Base-by-base conservation (phyloP, 2,329 filamentous ascomycete genomes). In the Aspergillaceae sp. region DNA sequence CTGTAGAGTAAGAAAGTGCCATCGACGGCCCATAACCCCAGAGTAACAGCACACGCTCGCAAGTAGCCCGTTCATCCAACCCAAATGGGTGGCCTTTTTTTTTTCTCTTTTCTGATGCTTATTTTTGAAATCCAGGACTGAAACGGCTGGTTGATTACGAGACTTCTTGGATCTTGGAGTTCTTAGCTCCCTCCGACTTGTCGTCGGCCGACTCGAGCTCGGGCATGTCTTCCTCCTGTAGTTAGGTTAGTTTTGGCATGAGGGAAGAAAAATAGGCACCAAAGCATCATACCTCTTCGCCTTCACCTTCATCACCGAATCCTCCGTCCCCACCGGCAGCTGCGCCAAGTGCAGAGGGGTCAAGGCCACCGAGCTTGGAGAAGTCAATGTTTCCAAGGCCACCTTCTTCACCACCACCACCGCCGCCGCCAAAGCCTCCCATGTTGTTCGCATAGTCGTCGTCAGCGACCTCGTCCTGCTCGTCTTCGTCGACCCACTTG, bases 401-500 rank as follows among this genome's bases (percentile, higher is more conserved):
- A 56, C 81, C 82, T 51, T 79, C 78, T 32, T 70, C 68, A 42
- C 76, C 76, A 28, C 8, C 9, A 29, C 27, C 40, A n/a, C 48
- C 57, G 44, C 27, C 40, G 10, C 48, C 57, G 44, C 62, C 61
- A 64, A 71, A 61, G 41, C 71, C 80, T 54, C 79, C 83, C 57
- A 72, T 69, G 54, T 70, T 67, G 60, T 67, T 70, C 46, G 67
- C 65, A 49, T 70, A 69, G 69, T 95, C 90, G 47, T 94, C 89
- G 55, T 94, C 88, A 42, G 80, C 75, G 50, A 80, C 84, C 71
- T 88, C 89, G 64, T 97, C 86, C 76, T 98, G 92, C 80, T 98
- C 92, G 66, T 98, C 90, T 80, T 96, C 88, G 59, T 96, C 90
- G 62, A 95, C 87, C 90, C 90, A 96, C 80, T 83, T 50, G 36